Evolutionary conservation across 257 asterid species (phyloP), one percentile per base, ranked within the genome.

Genomic region (Nicotiana paniculata): DNA sequence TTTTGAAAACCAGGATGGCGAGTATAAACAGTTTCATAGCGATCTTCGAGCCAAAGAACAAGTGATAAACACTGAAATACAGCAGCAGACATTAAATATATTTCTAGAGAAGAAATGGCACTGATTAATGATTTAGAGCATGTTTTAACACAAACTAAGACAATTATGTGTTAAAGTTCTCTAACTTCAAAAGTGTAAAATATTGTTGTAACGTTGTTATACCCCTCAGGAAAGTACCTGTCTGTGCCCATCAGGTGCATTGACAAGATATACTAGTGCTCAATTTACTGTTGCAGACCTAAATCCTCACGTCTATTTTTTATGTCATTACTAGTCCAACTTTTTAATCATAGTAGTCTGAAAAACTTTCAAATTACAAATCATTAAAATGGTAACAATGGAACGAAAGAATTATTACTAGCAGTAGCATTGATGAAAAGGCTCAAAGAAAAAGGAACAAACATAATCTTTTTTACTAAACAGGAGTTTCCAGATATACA

Each of bases 21-120:
- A 5, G 90, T 91, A 82, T 95, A 95, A 30, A 93, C 92, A 37
- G 93, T 92, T 86, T 93, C 94, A 58, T 91, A 96, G 43, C 99
- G 98, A 64, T 96, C 99, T 88, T 94, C 97, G 33, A 96, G 96
- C 99, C 99, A 96, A 76, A 96, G 88, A 82, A 92, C 89, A 82
- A 96, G 92, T 4, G 99, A 93, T 81, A 93, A 82, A 83, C 99
- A 96, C 99, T 96, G 94, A 77, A 82, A 83, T 67, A 66, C 59
- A 39, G 63, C 54, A 85, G 48, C 65, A 53, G n/a, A 72, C 24
- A 48, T 66, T 66, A 66, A 15, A 66, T 66, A 3, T 32, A 32
- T 17, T 32, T 66, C 26, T 15, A 32, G 1, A 66, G 48, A 66
- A 30, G 74, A 32, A 66, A 66, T 66, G 6, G 0, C 15, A 32